Base-by-base conservation (phyloP, 2,329 filamentous ascomycete species). In the Kalmusia sp. region DNA sequence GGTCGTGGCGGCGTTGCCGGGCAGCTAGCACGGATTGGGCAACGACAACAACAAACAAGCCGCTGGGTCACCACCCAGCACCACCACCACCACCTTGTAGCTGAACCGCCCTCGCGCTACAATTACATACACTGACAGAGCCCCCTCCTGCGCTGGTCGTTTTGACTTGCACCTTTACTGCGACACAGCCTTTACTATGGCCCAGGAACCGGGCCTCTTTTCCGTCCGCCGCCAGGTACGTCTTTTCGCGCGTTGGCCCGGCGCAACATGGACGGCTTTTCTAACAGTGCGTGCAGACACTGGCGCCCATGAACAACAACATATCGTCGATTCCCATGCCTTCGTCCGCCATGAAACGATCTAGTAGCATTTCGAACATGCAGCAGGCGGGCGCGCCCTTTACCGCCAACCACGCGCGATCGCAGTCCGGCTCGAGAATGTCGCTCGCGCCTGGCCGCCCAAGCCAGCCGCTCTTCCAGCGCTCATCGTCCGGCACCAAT, bases 181-280 rank as follows among this genome's bases (percentile, higher is more conserved):
- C 53, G 46, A 55, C 41, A 52, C 25, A 28, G n/a, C n/a, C 27
- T 41, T 33, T 54, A 48, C 30, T 34, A 74, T 74, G 71, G 69
- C 70, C 67, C 65, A 72, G 35, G 71, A 74, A 57, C 62, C 68
- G 64, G 90, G 90, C 70, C 82, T 95, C 71, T 97, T 93, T 84
- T 96, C 92, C 71, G 91, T 96, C 73, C 92, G 92, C 77, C 89
- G 93, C 83, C 93, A 97, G 84, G 92, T 96, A 82, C 74, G 84
- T 75, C 51, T 37, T 14, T 47, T 51, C 45, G 51, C 54, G 51
- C 47, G 51, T n/a, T n/a, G n/a, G 54, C 54, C 49, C 51, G 57
- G 62, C 55, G 41, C 51, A 53, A 52, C n/a, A n/a, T 48, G 49
- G 19, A 46, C n/a, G 14, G 35, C 54, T 21, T 33, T 51, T 24